These are phyloP conservation scores for Erodium trifolium DNA, from an alignment of 441 rosid genomes.

Conservation along the genomic window DNA sequence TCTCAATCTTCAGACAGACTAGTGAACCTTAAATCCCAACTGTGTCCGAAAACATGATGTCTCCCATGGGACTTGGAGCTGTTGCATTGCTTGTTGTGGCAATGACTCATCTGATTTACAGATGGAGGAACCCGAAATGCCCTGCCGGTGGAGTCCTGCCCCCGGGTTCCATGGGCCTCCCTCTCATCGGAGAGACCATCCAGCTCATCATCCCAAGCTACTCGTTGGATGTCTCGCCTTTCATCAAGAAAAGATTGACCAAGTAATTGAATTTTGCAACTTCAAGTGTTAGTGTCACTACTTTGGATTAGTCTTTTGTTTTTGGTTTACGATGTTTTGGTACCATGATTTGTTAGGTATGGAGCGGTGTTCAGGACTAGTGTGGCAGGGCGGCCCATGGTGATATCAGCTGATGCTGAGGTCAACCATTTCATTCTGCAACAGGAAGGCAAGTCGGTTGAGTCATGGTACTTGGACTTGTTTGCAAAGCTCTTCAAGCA, in stretches of 20 bases:
- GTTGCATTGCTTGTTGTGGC: conserved; percentile 27
- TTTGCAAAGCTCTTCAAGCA: conserved; percentile 24
- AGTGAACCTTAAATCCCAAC: too few species aligned
- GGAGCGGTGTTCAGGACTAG: conserved; percentile 40
- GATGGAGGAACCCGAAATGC: conserved; percentile 41
- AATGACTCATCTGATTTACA: conserved; percentile 29
- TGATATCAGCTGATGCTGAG: conserved; percentile 35
- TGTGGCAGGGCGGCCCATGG: conserved; percentile 26
- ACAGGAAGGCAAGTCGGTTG: conserved; percentile 30
- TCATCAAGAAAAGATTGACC: conserved; percentile 32
- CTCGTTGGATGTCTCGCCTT: conserved; percentile 39
- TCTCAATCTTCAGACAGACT: not conserved
- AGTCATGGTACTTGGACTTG: conserved; percentile 26
- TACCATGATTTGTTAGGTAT: conserved; percentile 21
- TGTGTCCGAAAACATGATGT: not conserved
- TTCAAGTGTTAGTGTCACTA: not conserved
- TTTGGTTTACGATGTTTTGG: not conserved
- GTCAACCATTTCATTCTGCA: conserved; percentile 26
- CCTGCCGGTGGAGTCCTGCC: conserved; percentile 37
- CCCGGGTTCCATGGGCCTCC: conserved; percentile 60
- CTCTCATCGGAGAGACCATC: conserved; percentile 46
- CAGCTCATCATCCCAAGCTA: conserved; percentile 33
- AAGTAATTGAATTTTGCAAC: conserved; percentile 19
- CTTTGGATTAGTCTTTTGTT: not conserved
- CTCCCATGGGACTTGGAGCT: conserved; percentile 17